These are phyloP conservation scores for Pisolithus sp. DNA, from an alignment of 768 basidiomycete genomes.

Conservation along the genomic window DNA sequence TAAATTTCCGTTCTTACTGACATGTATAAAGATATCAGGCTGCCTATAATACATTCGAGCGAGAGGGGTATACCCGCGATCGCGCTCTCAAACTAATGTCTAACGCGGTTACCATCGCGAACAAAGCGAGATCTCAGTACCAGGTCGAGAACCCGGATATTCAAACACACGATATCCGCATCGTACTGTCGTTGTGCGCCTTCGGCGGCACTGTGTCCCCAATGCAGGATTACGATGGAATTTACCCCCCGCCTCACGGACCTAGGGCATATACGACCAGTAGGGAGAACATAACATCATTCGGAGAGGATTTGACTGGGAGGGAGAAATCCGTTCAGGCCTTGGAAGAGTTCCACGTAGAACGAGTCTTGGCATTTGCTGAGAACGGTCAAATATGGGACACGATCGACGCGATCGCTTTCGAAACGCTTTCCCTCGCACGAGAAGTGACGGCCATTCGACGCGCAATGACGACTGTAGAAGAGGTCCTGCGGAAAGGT, in stretches of 20 bases:
- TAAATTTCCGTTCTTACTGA: background rate
- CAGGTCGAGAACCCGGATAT: conserved; percentile 16
- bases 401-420: conserved; percentile 56
- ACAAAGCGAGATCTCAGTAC: conserved; percentile 37
- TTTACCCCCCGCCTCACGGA: conserved; percentile 73
- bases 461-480: conserved; percentile 44
- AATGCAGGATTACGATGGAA: conserved; percentile 67
- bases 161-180: conserved; percentile 27
- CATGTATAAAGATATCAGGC: conserved; percentile 54
- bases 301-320: conserved; percentile 30
- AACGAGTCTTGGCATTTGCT: conserved; percentile 51
- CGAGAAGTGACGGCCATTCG: conserved; percentile 64
- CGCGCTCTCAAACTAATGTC: conserved; percentile 45
- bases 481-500: conserved; percentile 13
- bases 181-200: conserved; percentile 70
- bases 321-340: conserved; percentile 39
- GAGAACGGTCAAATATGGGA: conserved; percentile 45
- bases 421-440: conserved; percentile 71
- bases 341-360: conserved; percentile 56
- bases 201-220: conserved; percentile 62
- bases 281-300: conserved; percentile 38
- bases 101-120: conserved; percentile 47
- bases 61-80: conserved; percentile 40
- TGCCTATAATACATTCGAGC: conserved; percentile 46
- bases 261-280: conserved; percentile 39